Evolutionary conservation across 1,139 yeast species (phyloP).

Genomic region (Lodderomyces elongisporus): DNA sequence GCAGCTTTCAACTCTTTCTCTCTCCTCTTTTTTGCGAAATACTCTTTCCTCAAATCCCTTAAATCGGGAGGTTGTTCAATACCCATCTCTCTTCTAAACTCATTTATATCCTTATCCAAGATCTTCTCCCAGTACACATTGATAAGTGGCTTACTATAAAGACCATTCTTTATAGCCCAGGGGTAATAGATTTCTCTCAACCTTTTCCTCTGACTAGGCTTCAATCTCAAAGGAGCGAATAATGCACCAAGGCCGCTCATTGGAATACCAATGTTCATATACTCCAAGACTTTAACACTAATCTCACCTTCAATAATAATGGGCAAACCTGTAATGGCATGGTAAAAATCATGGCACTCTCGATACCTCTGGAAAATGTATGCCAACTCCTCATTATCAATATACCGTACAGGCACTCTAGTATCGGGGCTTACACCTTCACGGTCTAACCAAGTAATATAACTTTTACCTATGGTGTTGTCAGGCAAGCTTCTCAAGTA

Average conservation of each 20-base stretch:
- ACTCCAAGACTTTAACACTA: conserved; percentile 88
- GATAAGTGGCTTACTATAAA: conserved; percentile 68
- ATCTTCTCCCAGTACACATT: conserved; percentile 93
- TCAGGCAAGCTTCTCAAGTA: conserved; percentile 56
- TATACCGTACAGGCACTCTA: conserved; percentile 77
- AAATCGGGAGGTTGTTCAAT: conserved; percentile 74
- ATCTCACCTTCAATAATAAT: conserved; percentile 93
- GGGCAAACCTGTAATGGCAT: conserved; percentile 86
- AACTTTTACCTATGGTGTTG: conserved; percentile 75
- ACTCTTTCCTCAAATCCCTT: conserved; percentile 52
- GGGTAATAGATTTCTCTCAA: conserved; percentile 70
- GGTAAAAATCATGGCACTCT: conserved; percentile 96
- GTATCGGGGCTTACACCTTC: conserved; percentile 96
- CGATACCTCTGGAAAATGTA: conserved; percentile 89
- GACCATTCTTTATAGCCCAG: conserved; percentile 80
- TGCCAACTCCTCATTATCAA: conserved; percentile 87
- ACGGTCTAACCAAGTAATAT: conserved; percentile 73
- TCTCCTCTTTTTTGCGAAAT: conserved; percentile 28
- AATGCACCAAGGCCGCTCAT: conserved; percentile 93
- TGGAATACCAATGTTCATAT: conserved; percentile 87
- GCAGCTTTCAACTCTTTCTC: conserved; percentile 13
- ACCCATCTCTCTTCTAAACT: conserved; percentile 67
- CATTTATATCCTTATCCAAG: conserved; percentile 66
- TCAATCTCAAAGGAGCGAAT: conserved; percentile 74
- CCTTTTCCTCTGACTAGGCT: conserved; percentile 48